Evolutionary conservation across 2,329 filamentous ascomycete species (phyloP).

Genomic region (Zymoseptoria brevis): DNA sequence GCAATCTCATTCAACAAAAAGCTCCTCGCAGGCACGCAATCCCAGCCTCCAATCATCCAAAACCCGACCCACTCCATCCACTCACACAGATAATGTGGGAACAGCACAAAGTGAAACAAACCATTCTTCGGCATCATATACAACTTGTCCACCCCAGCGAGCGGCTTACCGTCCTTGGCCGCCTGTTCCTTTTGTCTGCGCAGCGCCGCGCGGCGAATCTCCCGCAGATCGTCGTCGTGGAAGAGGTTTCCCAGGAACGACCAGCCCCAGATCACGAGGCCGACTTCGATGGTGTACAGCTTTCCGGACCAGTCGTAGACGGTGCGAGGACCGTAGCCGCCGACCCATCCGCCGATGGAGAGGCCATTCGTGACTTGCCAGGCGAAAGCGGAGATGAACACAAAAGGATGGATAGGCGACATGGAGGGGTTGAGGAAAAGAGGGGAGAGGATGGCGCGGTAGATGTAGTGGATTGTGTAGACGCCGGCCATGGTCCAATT

Average conservation of each 20-base stretch:
- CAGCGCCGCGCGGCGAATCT: slow-evolving; percentile 67
- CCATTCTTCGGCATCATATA: slow-evolving; percentile 82
- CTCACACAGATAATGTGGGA: slow-evolving; percentile 91
- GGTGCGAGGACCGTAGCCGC: slow-evolving; percentile 66
- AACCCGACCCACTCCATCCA: slow-evolving; percentile 96
- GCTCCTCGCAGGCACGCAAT: slow-evolving; percentile 64
- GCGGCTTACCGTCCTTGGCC: slow-evolving; percentile 37
- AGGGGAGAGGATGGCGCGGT: slow-evolving; percentile 78
- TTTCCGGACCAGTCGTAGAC: slow-evolving; percentile 44
- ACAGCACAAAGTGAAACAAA: slow-evolving; percentile 74
- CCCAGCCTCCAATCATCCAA: slow-evolving; percentile 61
- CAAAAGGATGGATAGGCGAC: slow-evolving; percentile 70
- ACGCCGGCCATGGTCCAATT: slow-evolving; percentile 68
- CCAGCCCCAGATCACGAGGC: slow-evolving; percentile 66
- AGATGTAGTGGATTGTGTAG: slow-evolving; percentile 76
- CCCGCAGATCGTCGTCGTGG: slow-evolving; percentile 82
- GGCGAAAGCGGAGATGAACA: slow-evolving; percentile 55
- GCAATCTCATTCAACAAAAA: slow-evolving; percentile 81
- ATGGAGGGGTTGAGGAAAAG: slow-evolving; percentile 78
- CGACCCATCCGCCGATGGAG: slow-evolving; percentile 71
- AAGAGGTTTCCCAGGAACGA: slow-evolving; percentile 75
- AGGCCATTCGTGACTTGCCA: slow-evolving; percentile 81
- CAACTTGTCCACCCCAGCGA: slow-evolving; percentile 61
- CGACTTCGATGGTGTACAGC: slow-evolving; percentile 46
- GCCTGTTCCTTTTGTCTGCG: slow-evolving; percentile 48